A percentile compares a stretch with the other conserved stretches of the same genome.
These are phyloP conservation scores for Citrus unshiu DNA, from an alignment of 345 rosid genomes.

Conservation along the genomic window DNA sequence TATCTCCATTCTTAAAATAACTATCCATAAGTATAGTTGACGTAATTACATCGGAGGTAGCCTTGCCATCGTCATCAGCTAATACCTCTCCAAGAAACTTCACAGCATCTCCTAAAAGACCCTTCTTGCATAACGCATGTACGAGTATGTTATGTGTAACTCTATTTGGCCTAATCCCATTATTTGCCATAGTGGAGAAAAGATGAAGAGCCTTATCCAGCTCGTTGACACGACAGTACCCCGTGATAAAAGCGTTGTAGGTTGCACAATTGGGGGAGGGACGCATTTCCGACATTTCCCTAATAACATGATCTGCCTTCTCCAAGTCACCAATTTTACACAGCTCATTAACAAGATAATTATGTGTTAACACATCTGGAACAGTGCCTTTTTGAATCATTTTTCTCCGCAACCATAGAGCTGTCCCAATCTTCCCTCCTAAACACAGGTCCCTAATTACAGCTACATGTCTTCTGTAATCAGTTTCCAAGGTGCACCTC, in stretches of 20 bases:
- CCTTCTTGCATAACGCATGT: slow-evolving; percentile 61
- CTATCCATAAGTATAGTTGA: slow-evolving; percentile 72
- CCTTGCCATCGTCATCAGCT: slow-evolving; percentile 29
- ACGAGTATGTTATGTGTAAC: slow-evolving; percentile 61
- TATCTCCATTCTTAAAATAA: slow-evolving; percentile 56
- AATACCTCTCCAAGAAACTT: slow-evolving; percentile 46
- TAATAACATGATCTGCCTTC: slow-evolving; percentile 52
- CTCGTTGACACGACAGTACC: slow-evolving; percentile 47
- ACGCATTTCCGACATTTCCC: slow-evolving; percentile 67
- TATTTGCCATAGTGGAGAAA: slow-evolving; percentile 42
- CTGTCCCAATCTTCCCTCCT: slow-evolving; percentile 63
- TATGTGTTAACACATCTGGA: slow-evolving; percentile 63
- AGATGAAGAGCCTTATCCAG: slow-evolving; percentile 55
- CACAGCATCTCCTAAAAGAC: slow-evolving; percentile 42
- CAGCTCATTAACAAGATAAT: slow-evolving; percentile 58
- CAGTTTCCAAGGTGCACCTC: slow-evolving; percentile 16
- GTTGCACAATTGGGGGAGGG: slow-evolving; percentile 63
- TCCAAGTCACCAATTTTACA: slow-evolving; percentile 47
- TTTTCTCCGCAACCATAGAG: slow-evolving; percentile 54
- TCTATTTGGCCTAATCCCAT: slow-evolving; percentile 54
- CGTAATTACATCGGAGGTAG: slow-evolving; percentile 38
- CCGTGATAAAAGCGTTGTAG: slow-evolving; percentile 56
- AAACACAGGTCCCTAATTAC: slow-evolving; percentile 50
- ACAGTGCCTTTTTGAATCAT: slow-evolving; percentile 46
- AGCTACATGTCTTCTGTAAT: slow-evolving; percentile 24